Evolutionary conservation across 345 rosid genomes (phyloP).

Genomic region (Litchi chinensis): DNA sequence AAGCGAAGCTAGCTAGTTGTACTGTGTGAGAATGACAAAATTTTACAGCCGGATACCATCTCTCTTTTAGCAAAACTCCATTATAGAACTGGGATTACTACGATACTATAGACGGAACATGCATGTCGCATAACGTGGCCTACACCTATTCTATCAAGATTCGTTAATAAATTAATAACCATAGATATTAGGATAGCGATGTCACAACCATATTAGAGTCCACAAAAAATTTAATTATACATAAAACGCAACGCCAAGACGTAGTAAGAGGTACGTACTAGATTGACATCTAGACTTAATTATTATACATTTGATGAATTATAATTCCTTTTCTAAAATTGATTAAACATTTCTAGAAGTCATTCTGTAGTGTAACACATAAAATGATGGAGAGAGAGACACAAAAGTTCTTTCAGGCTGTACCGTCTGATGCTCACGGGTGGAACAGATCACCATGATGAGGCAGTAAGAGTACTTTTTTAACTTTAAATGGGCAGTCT

Average conservation of each 20-base stretch:
- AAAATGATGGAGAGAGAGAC: no score
- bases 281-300: no score
- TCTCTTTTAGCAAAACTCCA: neutral
- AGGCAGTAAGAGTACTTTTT: neutral
- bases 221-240: neutral
- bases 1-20: neutral
- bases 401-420: no score
- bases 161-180: no score
- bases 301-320: no score
- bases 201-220: neutral
- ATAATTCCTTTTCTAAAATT: no score
- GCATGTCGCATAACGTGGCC: neutral
- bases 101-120: neutral
- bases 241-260: neutral
- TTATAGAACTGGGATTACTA: neutral
- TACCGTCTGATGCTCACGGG: neutral
- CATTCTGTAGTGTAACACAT: neutral
- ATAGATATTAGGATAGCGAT: no score
- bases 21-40: neutral
- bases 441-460: neutral
- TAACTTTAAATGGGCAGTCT: neutral
- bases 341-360: no score
- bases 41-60: neutral
- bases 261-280: neutral
- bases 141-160: neutral